A percentile compares a stretch with the other conserved stretches of the same genome.
Conservation (phyloP, 2,329 filamentous ascomycete genomes). For the Alternaria hordeiaustralica region DNA sequence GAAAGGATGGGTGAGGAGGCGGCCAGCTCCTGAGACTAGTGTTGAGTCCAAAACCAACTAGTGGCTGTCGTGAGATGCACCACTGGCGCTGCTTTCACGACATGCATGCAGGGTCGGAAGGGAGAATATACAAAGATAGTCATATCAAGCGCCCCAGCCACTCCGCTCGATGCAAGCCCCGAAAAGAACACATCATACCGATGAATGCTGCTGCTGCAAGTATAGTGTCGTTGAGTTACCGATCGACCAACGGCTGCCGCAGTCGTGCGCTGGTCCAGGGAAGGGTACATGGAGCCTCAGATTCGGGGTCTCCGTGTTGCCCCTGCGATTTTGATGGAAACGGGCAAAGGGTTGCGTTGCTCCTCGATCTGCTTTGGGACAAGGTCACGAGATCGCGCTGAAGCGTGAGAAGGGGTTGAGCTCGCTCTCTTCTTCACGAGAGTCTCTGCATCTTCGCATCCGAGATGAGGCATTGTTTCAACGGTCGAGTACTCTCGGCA, state of each 20-base stretch:
- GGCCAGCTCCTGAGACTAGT: background rate
- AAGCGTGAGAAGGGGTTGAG: background rate
- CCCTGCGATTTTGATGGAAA: constrained; percentile 5
- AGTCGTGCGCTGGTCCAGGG: constrained; percentile 6
- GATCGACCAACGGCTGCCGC: constrained; percentile 20
- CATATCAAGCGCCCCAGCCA: background rate
- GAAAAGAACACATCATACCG: constrained; percentile 4
- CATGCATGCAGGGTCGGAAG: constrained; percentile 4
- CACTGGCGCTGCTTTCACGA: constrained; percentile 1
- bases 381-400: background rate
- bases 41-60: background rate
- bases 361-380: background rate
- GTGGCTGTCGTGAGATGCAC: background rate
- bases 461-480: background rate
- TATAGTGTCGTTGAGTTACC: constrained; percentile 6
- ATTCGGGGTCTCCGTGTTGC: constrained; percentile 20
- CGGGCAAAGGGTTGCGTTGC: background rate
- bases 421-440: background rate
- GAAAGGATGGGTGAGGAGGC: background rate
- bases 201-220: background rate
- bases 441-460: background rate
- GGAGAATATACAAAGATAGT: constrained; percentile 3
- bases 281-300: constrained; percentile 7
- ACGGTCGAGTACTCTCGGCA: background rate
- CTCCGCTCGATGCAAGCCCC: constrained; percentile 1